Percentiles rank a stretch among this genome's conserved stretches.
Conservation (phyloP, 192 early-diverging fungal species). For the Coemansia sp. region DNA sequence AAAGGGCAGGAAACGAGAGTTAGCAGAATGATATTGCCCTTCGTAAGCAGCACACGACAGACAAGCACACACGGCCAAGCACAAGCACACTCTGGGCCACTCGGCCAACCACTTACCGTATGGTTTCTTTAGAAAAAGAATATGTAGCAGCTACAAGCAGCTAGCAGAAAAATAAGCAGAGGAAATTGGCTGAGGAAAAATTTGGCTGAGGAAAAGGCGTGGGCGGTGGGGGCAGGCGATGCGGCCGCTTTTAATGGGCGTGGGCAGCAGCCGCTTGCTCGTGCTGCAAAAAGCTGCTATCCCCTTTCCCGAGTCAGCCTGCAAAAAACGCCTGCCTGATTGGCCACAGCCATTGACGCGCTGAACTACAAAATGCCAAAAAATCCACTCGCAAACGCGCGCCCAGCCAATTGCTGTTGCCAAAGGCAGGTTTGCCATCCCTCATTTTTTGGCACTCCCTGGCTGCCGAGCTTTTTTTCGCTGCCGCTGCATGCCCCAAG, state of each 20-base stretch:
- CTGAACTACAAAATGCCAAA: neutral
- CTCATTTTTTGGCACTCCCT: neutral
- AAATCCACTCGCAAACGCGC: conserved; percentile 16
- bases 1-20: neutral
- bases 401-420: conserved; percentile 10
- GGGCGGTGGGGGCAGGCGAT: neutral
- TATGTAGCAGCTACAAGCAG: neutral
- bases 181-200: conserved; percentile 9
- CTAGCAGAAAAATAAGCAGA: conserved; percentile 11
- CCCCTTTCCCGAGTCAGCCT: conserved; percentile 1
- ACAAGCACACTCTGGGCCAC: neutral
- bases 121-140: neutral
- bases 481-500: neutral
- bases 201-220: conserved; percentile 20
- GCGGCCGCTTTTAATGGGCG: conserved; percentile 2
- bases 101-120: neutral
- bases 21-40: neutral
- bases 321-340: conserved; percentile 1
- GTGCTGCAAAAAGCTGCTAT: too few relatives aligned
- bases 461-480: neutral
- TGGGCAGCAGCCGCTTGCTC: neutral
- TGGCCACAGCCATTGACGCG: conserved; percentile 8
- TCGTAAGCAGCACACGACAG: neutral
- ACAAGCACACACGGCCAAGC: neutral
- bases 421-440: neutral